Base-by-base conservation (phyloP, 202 grass and related monocot species). In the Saccharum hybrid region DNA sequence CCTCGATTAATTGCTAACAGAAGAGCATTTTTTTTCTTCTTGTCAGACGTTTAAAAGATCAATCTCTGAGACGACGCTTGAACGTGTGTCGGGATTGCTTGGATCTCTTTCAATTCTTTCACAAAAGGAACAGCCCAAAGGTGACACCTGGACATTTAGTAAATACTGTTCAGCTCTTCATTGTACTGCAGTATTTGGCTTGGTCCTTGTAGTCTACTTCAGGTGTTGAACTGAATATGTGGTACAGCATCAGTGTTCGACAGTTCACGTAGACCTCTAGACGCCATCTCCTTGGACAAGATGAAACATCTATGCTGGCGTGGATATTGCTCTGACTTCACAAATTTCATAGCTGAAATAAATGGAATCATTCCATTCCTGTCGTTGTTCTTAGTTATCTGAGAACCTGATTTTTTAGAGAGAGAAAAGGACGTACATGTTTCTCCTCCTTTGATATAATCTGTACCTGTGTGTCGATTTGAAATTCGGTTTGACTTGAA, bases 31-130 rank as follows among this genome's bases (percentile, higher is more conserved):
- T 81, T 81, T 2, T 78, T 81, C 76, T 84, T 81, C 56, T 73
- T 43, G 45, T 62, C 69, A 98, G 96, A 18, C 88, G 10, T 77
- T 95, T 68, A 93, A 85, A 90, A 93, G 92, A 86, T 95, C 96
- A 34, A 95, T 98, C 79, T 98, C 96, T n/a, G 89, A 87, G 82
- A 95, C 93, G 21, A 89, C 89, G 9, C 89, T 98, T 31, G 92
- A 95, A 75, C 88, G 71, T 74, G 84, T 98, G 79, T 96, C 93
- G 33, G 86, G 66, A 64, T 89, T 96, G 41, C 82, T 98, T 28
- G 91, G 90, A 82, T 98, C 93, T 88, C 81, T 98, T 82, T 86
- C 89, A 7, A 92, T 86, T 66, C 22, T 91, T 81, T 86, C 96
- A 82, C 93, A 87, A 68, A 98, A 80, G 82, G 96, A 94, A 74